These are phyloP conservation scores for Phytophthora pseudosyringae DNA, from an alignment of 352 stramenopile species.

Conservation along the genomic window DNA sequence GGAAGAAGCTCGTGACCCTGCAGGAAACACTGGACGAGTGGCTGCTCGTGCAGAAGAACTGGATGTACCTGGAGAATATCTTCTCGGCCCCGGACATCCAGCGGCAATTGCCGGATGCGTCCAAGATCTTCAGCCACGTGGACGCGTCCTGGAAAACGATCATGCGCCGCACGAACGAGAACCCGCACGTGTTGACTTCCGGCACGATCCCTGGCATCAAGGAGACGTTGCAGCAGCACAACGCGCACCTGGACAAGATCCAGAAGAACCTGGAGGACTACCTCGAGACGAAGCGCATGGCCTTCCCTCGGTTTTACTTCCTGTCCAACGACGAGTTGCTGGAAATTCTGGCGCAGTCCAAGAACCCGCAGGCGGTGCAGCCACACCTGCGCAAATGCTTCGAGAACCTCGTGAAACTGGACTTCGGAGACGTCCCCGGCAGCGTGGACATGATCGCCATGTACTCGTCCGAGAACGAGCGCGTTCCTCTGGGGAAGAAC, in stretches of 20 bases:
- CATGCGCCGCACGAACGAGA: constrained; percentile 90
- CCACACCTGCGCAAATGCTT: constrained; percentile 96
- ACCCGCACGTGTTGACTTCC: constrained; percentile 85
- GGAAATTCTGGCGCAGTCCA: constrained; percentile 95
- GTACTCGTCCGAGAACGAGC: constrained; percentile 91
- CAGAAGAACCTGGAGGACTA: constrained; percentile 94
- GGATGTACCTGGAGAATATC: constrained; percentile 91
- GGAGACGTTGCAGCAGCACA: constrained; percentile 86
- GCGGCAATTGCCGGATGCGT: constrained; percentile 87
- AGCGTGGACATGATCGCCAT: constrained; percentile 95
- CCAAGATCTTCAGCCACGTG: constrained; percentile 92
- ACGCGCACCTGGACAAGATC: constrained; percentile 89
- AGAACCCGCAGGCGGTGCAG: constrained; percentile 95
- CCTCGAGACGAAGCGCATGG: constrained; percentile 93
- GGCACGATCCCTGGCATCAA: constrained; percentile 83
- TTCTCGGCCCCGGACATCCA: constrained; percentile 93
- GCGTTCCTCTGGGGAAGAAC: constrained; percentile 90
- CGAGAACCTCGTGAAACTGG: constrained; percentile 87
- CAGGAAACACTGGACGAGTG: constrained; percentile 91
- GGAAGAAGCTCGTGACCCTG: constrained; percentile 81
- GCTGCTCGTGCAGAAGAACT: constrained; percentile 90
- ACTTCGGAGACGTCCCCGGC: constrained; percentile 78
- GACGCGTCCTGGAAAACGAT: constrained; percentile 93
- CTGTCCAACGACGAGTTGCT: constrained; percentile 95
- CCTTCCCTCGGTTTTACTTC: constrained; percentile 95